Evolutionary conservation across 2,329 filamentous ascomycete genomes (phyloP).

Genomic region (Verticillium isaacii): DNA sequence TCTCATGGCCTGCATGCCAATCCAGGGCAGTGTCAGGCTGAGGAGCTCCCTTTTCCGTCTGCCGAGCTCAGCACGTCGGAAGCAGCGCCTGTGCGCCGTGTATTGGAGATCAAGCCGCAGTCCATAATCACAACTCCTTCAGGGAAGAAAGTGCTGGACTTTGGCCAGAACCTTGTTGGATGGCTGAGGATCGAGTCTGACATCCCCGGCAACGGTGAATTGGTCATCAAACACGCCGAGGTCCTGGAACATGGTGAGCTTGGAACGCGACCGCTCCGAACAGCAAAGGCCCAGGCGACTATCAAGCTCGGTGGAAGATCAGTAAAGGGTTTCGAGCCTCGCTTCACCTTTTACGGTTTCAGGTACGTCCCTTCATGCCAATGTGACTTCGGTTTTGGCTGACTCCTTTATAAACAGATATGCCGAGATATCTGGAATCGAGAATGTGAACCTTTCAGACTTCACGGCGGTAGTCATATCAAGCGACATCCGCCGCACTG

Average conservation of each 20-base stretch:
- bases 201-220: slow-evolving; percentile 20
- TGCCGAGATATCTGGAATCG: slow-evolving; percentile 21
- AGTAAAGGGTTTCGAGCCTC: slow-evolving; percentile 31
- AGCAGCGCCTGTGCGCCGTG: slow-evolving; percentile 23
- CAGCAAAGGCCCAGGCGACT: slow-evolving; percentile 34
- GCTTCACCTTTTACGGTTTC: slow-evolving; percentile 49
- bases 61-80: slow-evolving; percentile 23
- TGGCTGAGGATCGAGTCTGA: slow-evolving; percentile 22
- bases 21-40: background rate
- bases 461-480: background rate
- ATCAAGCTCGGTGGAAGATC: slow-evolving; percentile 22
- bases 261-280: slow-evolving; percentile 32
- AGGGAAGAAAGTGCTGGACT: slow-evolving; percentile 46
- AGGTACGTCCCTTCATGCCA: slow-evolving; percentile 30
- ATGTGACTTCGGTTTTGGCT: slow-evolving; percentile 4
- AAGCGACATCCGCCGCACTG: background rate
- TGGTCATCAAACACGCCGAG: slow-evolving; percentile 49
- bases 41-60: slow-evolving; percentile 12
- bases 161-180: slow-evolving; percentile 56
- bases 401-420: no score
- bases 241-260: slow-evolving; percentile 47
- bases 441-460: slow-evolving; percentile 27
- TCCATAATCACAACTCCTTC: slow-evolving; percentile 24
- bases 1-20: background rate
- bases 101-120: slow-evolving; percentile 16